These are phyloP conservation scores for Colletotrichum sp. DNA, from an alignment of 2,329 filamentous ascomycete species.

Conservation along the genomic window DNA sequence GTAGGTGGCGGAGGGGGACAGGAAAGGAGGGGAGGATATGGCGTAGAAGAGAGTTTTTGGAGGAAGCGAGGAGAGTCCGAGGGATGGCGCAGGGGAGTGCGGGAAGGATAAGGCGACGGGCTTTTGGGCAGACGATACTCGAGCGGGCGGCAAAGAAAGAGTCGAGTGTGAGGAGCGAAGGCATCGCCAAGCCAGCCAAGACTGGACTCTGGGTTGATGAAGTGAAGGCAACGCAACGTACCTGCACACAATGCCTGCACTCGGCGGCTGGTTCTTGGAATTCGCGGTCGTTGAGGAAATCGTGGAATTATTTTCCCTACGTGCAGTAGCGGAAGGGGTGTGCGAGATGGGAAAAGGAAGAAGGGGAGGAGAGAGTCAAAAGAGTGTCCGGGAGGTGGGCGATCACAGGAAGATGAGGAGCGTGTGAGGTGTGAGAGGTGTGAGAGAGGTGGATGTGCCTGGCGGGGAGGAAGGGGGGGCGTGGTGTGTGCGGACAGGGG, in stretches of 20 bases:
- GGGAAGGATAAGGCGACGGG: constrained; percentile 29
- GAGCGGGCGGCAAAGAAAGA: neutral
- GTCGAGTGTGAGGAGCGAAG: neutral
- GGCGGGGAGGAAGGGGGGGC: neutral
- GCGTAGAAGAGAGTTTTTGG: constrained; percentile 28
- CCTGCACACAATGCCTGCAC: constrained; percentile 25
- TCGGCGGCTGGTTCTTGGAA: constrained; percentile 19
- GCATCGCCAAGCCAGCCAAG: neutral
- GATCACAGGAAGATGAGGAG: constrained; percentile 20
- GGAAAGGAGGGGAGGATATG: neutral
- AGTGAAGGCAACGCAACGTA: neutral
- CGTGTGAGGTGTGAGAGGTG: neutral
- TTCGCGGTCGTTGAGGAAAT: neutral
- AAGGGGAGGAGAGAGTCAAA: constrained; percentile 1
- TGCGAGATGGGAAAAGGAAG: neutral
- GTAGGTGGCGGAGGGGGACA: constrained; percentile 26
- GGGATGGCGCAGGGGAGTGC: constrained; percentile 31
- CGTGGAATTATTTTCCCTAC: constrained; percentile 12
- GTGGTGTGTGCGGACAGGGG: neutral
- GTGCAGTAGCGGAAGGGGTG: constrained; percentile 8
- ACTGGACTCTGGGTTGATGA: neutral
- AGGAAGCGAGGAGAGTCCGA: constrained; percentile 9
- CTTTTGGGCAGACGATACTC: constrained; percentile 47
- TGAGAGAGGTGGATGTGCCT: constrained; percentile 4
- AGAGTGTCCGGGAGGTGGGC: constrained; percentile 12